A percentile compares a stretch with the other conserved stretches of the same genome.
phyloP scores from a whole-genome alignment of 2,329 filamentous ascomycete species.

The Phaeosphaeriaceae sp. region DNA sequence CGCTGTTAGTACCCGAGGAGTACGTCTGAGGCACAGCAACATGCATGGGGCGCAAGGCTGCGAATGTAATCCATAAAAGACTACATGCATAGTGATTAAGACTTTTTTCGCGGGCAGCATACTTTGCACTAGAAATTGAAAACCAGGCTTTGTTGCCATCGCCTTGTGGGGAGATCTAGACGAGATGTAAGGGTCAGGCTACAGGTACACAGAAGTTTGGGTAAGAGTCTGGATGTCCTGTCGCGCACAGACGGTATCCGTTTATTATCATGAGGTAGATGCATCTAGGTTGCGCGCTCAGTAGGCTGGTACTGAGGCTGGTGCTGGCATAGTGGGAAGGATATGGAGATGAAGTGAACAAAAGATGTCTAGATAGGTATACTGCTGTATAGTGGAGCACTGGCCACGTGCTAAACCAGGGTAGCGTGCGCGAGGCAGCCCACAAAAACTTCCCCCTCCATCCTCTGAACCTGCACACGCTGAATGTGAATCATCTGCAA shows the following conservation, averaged over 20 bases:
- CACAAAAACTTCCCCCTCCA: constrained; percentile 22
- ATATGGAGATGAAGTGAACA: background rate
- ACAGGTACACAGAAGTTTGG: background rate
- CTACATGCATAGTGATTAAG: too few species aligned
- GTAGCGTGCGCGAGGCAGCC: background rate
- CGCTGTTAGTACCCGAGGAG: too few species aligned
- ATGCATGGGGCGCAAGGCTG: too few species aligned
- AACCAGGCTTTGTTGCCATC: too few species aligned
- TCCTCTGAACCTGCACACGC: constrained; percentile 30
- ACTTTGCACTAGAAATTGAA: background rate
- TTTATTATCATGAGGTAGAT: background rate
- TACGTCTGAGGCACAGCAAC: too few species aligned
- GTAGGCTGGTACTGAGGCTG: too few species aligned
- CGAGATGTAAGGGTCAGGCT: background rate
- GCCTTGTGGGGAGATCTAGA: too few species aligned
- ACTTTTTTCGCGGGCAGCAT: background rate
- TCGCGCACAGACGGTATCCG: too few species aligned
- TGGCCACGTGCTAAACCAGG: constrained; percentile 2
- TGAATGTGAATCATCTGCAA: constrained; percentile 30
- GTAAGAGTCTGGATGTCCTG: too few species aligned
- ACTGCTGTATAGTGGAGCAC: background rate
- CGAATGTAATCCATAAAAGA: too few species aligned
- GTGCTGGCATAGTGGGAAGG: too few species aligned
- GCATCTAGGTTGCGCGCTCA: too few species aligned
- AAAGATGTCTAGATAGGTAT: background rate